Evolutionary conservation across 1,139 yeast genomes (phyloP).

Genomic region (Barnettozyma hawaiiensis): DNA sequence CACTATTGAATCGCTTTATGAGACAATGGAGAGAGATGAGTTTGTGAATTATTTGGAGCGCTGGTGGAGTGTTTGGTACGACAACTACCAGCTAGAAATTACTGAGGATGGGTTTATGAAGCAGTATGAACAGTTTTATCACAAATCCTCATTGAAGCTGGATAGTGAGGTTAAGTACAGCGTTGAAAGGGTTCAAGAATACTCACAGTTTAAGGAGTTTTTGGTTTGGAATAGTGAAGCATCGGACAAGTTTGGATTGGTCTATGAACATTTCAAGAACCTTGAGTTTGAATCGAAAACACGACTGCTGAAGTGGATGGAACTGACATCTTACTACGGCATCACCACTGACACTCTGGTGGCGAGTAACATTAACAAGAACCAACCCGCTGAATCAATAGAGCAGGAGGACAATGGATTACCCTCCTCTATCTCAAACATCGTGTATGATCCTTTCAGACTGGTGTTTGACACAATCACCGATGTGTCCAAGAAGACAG

Average conservation of each 20-base stretch:
- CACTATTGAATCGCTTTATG: constrained; percentile 13
- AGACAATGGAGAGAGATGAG: constrained; percentile 15
- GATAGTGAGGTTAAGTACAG: constrained; percentile 15
- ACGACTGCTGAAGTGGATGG: constrained; percentile 19
- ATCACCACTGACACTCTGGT: constrained; percentile 13
- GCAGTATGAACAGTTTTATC: constrained; percentile 9
- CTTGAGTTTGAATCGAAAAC: constrained; percentile 10
- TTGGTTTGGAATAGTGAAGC: constrained; percentile 14
- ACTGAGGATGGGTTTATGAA: constrained; percentile 22
- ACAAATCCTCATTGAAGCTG: constrained; percentile 11
- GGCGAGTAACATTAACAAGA: constrained; percentile 13
- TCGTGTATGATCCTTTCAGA: constrained; percentile 25
- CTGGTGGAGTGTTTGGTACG: constrained; percentile 23
- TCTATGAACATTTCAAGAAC: constrained; percentile 16
- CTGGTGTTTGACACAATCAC: constrained; percentile 19
- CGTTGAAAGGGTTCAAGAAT: constrained; percentile 9
- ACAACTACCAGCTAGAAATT: constrained; percentile 12
- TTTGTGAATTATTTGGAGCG: constrained; percentile 14
- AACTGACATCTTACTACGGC: constrained; percentile 15
- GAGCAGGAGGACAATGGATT: background rate
- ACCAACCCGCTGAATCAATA: background rate
- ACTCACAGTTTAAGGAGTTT: constrained; percentile 13
- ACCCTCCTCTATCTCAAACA: constrained; percentile 7
- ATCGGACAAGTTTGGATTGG: constrained; percentile 18
- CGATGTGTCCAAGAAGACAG: constrained; percentile 20